Base-by-base conservation (phyloP, 345 rosid species). In the Heritiera littoralis region DNA sequence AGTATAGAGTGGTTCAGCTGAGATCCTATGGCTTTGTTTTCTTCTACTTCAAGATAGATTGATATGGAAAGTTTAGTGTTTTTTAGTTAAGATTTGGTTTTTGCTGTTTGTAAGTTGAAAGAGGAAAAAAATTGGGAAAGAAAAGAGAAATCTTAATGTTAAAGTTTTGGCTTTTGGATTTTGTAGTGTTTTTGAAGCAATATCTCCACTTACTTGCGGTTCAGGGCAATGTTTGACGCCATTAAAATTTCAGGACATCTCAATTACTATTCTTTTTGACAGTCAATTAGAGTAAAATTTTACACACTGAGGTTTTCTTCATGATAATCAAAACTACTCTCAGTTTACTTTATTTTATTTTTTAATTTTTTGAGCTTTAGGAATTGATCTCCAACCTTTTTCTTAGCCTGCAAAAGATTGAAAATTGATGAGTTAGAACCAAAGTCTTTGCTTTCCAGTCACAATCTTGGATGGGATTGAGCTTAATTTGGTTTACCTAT, bases 1-100 rank as follows among this genome's bases (percentile, higher is more conserved):
- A 51, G 55, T 12, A 13, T 3, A 12, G 55, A 5, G 55, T 12
- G 13, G 55, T 20, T 74, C 2, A 23, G 14, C 8, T 52, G 13
- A 41, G 4, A 38, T 46, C 13, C 68, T 23, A 11, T 63, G 40
- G 41, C 5, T 69, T 30, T 52, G 38, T 17, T 40, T 74, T 46
- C 12, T 18, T 7, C 49, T 43, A 32, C 63, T 55, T 48, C 10
- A 30, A 17, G 61, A 9, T 17, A 1, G 60, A n/a, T 54, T 2
- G 54, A 45, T 41, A 48, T 52, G 66, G 75, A 79, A 63, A 40
- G 78, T 52, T 79, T 60, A 0, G 14, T 35, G 9, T 28, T 63
- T 43, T 11, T 13, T 17, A 51, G 65, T 69, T n/a, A 43, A 32
- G 72, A 23, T 82, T 76, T 64, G 77, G 48, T 72, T 76, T 78